Conservation (phyloP, 176 grass and related monocot genomes). For the Carex parvula region DNA sequence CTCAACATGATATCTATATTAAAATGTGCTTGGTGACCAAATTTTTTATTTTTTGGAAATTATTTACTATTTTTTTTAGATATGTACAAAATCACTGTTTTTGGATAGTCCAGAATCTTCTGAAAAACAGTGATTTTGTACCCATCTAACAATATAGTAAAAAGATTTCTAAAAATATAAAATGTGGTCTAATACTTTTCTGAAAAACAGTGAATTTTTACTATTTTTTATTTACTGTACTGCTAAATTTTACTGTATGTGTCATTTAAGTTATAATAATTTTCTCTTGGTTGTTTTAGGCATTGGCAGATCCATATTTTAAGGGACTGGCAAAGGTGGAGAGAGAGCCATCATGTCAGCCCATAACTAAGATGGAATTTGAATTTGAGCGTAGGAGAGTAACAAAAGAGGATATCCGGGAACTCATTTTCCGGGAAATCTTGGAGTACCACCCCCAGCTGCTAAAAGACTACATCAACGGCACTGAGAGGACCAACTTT, state of each 20-base stretch:
- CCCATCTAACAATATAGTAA: too few species aligned
- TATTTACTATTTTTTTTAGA: too few species aligned
- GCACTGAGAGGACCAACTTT: slow-evolving; percentile 92
- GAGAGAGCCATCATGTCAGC: slow-evolving; percentile 91
- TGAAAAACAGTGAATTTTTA: too few species aligned
- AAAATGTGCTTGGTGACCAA: too few species aligned
- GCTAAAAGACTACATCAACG: slow-evolving; percentile 89
- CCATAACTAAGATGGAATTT: slow-evolving; percentile 97
- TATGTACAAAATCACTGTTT: too few species aligned
- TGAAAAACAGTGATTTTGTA: too few species aligned
- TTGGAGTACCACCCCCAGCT: slow-evolving; percentile 95
- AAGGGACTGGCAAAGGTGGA: slow-evolving; percentile 85
- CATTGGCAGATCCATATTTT: slow-evolving; percentile 87
- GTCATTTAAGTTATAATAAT: neutral
- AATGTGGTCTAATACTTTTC: too few species aligned
- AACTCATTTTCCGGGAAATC: slow-evolving; percentile 94
- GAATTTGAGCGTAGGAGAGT: slow-evolving; percentile 94
- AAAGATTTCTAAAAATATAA: too few species aligned
- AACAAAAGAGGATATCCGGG: slow-evolving; percentile 91
- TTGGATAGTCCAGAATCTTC: too few species aligned
- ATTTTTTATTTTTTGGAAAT: too few species aligned
- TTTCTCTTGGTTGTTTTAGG: slow-evolving; percentile 37
- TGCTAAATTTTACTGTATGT: neutral
- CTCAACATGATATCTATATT: too few species aligned
- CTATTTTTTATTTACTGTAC: neutral